Conservation (phyloP, 148 eudicot species). For the Rhododendron simsii region DNA sequence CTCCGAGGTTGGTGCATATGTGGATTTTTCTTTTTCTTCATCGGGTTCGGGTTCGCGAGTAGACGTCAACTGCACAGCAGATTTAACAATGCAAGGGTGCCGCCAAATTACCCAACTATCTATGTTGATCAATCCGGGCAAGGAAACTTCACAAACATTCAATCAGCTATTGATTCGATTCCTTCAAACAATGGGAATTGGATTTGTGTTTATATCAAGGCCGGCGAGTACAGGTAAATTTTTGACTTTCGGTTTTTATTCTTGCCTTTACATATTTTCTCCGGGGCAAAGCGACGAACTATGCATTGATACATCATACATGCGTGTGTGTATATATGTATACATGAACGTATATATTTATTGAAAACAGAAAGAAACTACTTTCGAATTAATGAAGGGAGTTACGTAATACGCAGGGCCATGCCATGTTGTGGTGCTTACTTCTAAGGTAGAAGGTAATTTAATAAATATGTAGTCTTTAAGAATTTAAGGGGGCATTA, state of each 20-base stretch:
- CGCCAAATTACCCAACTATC: neutral
- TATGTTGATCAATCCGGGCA: slow-evolving; percentile 9
- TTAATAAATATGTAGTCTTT: too few relatives aligned
- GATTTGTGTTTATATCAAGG: slow-evolving; percentile 35
- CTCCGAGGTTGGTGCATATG: neutral
- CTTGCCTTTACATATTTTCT: neutral
- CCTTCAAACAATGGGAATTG: slow-evolving; percentile 34
- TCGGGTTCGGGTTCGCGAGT: neutral
- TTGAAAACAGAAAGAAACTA: too few relatives aligned
- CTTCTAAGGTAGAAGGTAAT: neutral
- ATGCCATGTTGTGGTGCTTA: neutral
- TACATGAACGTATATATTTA: neutral
- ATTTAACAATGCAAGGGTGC: neutral
- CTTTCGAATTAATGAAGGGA: neutral
- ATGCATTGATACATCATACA: neutral
- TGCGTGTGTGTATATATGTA: too few relatives aligned
- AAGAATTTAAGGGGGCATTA: neutral
- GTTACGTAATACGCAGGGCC: neutral
- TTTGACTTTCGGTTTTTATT: too few relatives aligned
- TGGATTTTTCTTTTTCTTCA: neutral
- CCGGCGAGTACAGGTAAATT: slow-evolving; percentile 33
- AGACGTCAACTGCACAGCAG: neutral
- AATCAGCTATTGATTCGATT: slow-evolving; percentile 40
- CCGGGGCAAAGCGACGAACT: neutral
- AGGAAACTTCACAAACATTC: slow-evolving; percentile 17